Base-by-base conservation (phyloP, 2,329 filamentous ascomycete species). In the Penicillium sp. region DNA sequence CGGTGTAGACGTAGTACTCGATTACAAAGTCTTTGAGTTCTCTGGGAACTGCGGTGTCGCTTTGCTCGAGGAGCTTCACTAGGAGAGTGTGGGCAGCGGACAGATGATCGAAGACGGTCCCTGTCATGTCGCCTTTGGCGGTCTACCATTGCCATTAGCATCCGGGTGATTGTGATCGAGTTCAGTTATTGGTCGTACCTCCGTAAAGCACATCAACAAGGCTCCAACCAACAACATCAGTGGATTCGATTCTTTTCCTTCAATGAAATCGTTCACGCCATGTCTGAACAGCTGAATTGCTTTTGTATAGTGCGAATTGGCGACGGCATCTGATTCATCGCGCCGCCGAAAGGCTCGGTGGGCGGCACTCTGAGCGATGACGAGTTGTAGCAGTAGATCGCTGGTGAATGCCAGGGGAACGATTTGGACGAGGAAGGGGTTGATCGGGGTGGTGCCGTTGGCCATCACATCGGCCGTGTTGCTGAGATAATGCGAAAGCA, bases 1-100 rank as follows among this genome's bases (percentile, higher is more conserved):
- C 75, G 48, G 79, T 81, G 66, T 82, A 80, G 59, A 79, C 76
- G 60, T 81, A 82, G 41, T 82, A 82, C 65, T 82, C 81, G 48
- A 81, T 74, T 2, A 82, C 74, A 52, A 82, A 82, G 31, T 80
- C 75, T 31, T 76, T 74, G 2, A 82, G 61, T 10, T 79, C 73
- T 12, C 73, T 71, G 1, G 73, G 72, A 3, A 76, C 63, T 3
- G 75, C 69, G 0, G 68, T 62, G 42, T 75, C 69, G 4, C 69
- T 71, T 4, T 75, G 65, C 0, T 67, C 69, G 4, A 81, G 69
- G 2, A 81, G 63, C 2, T 72, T 73, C 8, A 73, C 71, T 10
- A 82, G 62, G 11, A 82, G 65, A 2, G 77, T 76, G 53, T 78
- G 78, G 17, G 80, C 80, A 0, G 79, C 79, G 2, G 75, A 73